Evolutionary conservation across 2,329 filamentous ascomycete genomes (phyloP).

Genomic region (Dendrostoma leiphaemia): DNA sequence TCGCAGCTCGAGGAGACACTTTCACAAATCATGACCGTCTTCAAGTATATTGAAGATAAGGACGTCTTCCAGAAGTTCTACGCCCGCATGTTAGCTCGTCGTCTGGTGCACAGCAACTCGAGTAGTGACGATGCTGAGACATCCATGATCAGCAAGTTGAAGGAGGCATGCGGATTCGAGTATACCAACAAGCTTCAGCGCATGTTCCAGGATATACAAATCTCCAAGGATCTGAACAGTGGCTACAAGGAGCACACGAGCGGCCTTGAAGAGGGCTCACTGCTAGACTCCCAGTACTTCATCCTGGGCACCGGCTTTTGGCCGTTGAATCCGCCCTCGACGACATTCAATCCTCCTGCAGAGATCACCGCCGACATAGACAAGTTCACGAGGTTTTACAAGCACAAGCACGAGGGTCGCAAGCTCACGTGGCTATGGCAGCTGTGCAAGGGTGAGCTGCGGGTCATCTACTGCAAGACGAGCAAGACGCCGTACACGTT

Average conservation of each 20-base stretch:
- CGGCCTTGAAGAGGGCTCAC: conserved; percentile 64
- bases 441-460: conserved; percentile 94
- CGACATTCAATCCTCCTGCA: conserved; percentile 81
- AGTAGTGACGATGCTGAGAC: conserved; percentile 97
- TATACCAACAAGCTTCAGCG: conserved; percentile 99
- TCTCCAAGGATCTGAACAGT: conserved; percentile 93
- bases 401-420: conserved; percentile 91
- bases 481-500: conserved; percentile 93
- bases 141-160: conserved; percentile 98
- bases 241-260: conserved; percentile 78
- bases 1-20: conserved; percentile 87
- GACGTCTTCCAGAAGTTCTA: conserved; percentile 99
- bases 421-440: conserved; percentile 99
- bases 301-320: conserved; percentile 96
- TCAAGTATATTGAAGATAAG: conserved; percentile 99
- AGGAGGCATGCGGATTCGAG: conserved; percentile 97
- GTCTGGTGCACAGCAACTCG: conserved; percentile 90
- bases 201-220: conserved; percentile 99
- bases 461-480: conserved; percentile 86
- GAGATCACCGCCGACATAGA: conserved; percentile 87
- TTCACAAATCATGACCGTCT: conserved; percentile 96
- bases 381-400: conserved; percentile 87
- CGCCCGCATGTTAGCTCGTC: conserved; percentile 91
- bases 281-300: conserved; percentile 84
- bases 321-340: conserved; percentile 84